Conservation (phyloP, 2,329 filamentous ascomycete genomes). For the Beauveria bassiana region DNA sequence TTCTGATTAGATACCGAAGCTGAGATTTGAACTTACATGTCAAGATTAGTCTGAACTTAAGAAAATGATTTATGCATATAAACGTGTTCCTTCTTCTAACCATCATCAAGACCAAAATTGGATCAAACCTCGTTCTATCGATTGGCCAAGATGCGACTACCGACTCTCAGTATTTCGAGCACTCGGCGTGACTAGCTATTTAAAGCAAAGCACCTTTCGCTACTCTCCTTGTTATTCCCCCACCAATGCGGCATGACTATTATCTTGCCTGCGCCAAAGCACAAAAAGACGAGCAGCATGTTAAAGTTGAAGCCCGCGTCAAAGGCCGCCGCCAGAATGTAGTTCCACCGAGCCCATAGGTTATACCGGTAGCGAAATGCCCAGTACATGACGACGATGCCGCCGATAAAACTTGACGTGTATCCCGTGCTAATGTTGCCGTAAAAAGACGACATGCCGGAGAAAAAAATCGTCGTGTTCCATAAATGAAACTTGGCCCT, state of each 20-base stretch:
- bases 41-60: too few relatives aligned
- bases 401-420: constrained; percentile 48
- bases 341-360: constrained; percentile 54
- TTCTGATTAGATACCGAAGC: too few relatives aligned
- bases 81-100: too few relatives aligned
- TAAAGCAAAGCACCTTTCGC: constrained; percentile 50
- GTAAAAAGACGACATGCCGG: constrained; percentile 46
- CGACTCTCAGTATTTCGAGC: neutral
- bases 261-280: constrained; percentile 48
- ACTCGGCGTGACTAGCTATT: neutral
- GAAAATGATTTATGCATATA: too few relatives aligned
- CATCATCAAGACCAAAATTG: too few relatives aligned
- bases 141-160: neutral
- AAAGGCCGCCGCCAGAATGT: constrained; percentile 52
- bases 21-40: too few relatives aligned
- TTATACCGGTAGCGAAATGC: constrained; percentile 47
- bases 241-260: constrained; percentile 57
- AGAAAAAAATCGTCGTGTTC: constrained; percentile 57
- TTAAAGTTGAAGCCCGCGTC: constrained; percentile 57
- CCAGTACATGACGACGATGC: constrained; percentile 53
- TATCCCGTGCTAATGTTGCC: constrained; percentile 56
- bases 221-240: constrained; percentile 48
- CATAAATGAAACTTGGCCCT: constrained; percentile 46
- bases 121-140: neutral
- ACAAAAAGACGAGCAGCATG: constrained; percentile 53